Conservation (phyloP, 768 basidiomycete species). For the Calvatia gigantea region DNA sequence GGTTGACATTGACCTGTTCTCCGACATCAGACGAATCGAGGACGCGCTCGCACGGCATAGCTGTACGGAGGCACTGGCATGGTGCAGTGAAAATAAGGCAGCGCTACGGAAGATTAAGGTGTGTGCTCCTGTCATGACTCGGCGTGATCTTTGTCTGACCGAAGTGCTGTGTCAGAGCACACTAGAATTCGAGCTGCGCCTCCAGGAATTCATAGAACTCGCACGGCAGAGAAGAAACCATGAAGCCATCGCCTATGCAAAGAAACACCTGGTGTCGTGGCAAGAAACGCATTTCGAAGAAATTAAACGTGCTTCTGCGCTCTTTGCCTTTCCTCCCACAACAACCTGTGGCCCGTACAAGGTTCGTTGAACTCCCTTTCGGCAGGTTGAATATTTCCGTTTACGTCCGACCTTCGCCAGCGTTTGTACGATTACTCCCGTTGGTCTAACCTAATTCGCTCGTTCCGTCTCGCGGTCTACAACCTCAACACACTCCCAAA, state of each 20-base stretch:
- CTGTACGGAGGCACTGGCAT: constrained; percentile 86
- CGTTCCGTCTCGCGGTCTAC: constrained; percentile 86
- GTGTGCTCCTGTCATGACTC: constrained; percentile 3
- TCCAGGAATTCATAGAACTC: constrained; percentile 96
- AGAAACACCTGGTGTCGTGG: constrained; percentile 81
- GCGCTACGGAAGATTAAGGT: constrained; percentile 92
- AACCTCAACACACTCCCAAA: constrained; percentile 84
- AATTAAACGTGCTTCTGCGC: constrained; percentile 69
- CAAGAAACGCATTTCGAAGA: constrained; percentile 76
- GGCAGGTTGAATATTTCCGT: not conserved
- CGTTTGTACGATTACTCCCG: constrained; percentile 78
- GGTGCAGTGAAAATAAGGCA: constrained; percentile 96
- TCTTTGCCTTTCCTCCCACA: constrained; percentile 71
- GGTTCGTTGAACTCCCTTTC: constrained; percentile 36
- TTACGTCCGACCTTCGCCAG: constrained; percentile 35
- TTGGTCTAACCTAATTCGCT: constrained; percentile 70
- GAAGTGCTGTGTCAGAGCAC: constrained; percentile 58
- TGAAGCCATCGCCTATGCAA: constrained; percentile 82
- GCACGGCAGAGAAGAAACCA: constrained; percentile 57
- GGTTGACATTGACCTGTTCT: constrained; percentile 90
- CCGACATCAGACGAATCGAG: constrained; percentile 86
- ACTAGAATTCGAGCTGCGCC: constrained; percentile 91
- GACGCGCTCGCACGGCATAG: constrained; percentile 68
- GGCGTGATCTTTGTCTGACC: not conserved
- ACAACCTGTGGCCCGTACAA: constrained; percentile 80